Base-by-base conservation (phyloP, 352 stramenopile genomes). In the Hyaloperonospora arabidopsidis region DNA sequence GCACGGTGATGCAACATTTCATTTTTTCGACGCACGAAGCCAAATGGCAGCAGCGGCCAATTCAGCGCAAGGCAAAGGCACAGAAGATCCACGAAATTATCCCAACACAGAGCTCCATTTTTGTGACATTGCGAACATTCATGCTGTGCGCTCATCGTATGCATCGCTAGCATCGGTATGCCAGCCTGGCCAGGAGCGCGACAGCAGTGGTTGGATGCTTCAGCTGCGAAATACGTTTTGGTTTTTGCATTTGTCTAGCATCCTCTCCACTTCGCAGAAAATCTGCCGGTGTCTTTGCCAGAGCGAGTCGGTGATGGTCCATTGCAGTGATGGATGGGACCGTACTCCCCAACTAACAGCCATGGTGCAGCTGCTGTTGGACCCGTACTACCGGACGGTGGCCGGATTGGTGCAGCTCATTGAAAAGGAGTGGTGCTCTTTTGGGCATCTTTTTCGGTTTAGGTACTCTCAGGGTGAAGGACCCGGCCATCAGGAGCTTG, bases 271-370 rank as follows among this genome's bases (percentile, higher is more conserved):
- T 1, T 84, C 95, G 15, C 95, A 97, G 68, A 80, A 92, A 32
- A 95, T 97, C 11, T 97, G 96, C 25, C 91, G 93, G 44, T 95
- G 89, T 65, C 70, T 98, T 23, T 91, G 89, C 48, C 89, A 98
- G 58, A 79, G 88, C 23, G 81, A 97, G 28, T 96, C 96, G 1
- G 89, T 98, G 7, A 89, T 99, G 67, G 81, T 99, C 43, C 97
- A 99, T 68, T 99, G 97, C 67, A 98, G 88, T 60, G 96, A 99
- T 61, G 97, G 97, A 10, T 99, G 97, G 97, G 97, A 99, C 75
- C 85, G 97, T 14, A 99, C 97, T 5, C 89, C 94, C 5, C 96
- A 99, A 76, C 87, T 99, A 21, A 91, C 84, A 2, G 86, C 72
- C 6, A 81, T 99, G 39, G 87, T 97, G 14, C 91, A 99, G 73